Evolutionary conservation across 2,329 filamentous ascomycete species (phyloP).

Genomic region (Penicillium crustosum): DNA sequence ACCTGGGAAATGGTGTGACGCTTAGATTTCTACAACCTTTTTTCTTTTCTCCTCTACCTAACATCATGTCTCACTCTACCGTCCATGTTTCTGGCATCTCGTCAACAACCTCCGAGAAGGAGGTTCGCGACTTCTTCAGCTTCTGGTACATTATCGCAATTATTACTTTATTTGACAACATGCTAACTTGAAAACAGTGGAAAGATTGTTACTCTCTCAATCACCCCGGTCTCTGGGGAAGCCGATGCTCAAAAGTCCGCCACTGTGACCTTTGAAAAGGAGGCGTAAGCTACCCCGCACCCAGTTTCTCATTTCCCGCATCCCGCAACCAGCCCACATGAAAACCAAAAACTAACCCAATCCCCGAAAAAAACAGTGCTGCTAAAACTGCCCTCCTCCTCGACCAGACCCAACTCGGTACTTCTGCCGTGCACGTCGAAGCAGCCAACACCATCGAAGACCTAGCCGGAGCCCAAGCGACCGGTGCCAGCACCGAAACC

Average conservation of each 20-base stretch:
- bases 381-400: constrained; percentile 95
- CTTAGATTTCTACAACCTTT: constrained; percentile 5
- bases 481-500: constrained; percentile 55
- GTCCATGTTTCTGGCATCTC: constrained; percentile 91
- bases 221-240: constrained; percentile 60
- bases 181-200: constrained; percentile 58
- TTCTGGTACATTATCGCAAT: constrained; percentile 59
- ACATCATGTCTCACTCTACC: constrained; percentile 60
- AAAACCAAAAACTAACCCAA: not conserved
- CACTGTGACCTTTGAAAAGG: constrained; percentile 94
- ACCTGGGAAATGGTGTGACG: not conserved
- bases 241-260: constrained; percentile 72
- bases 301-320: constrained; percentile 12
- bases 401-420: constrained; percentile 91
- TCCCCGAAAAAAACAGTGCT: constrained; percentile 49
- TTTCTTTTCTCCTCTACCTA: not conserved
- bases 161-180: not conserved
- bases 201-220: constrained; percentile 82
- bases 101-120: constrained; percentile 76
- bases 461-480: constrained; percentile 59
- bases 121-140: constrained; percentile 95
- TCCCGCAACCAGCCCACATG: not conserved
- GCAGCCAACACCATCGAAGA: constrained; percentile 68
- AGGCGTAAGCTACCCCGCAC: constrained; percentile 58
- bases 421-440: constrained; percentile 72